Evolutionary conservation across 768 basidiomycete genomes (phyloP).

Genomic region (Lentinula guzmanii): DNA sequence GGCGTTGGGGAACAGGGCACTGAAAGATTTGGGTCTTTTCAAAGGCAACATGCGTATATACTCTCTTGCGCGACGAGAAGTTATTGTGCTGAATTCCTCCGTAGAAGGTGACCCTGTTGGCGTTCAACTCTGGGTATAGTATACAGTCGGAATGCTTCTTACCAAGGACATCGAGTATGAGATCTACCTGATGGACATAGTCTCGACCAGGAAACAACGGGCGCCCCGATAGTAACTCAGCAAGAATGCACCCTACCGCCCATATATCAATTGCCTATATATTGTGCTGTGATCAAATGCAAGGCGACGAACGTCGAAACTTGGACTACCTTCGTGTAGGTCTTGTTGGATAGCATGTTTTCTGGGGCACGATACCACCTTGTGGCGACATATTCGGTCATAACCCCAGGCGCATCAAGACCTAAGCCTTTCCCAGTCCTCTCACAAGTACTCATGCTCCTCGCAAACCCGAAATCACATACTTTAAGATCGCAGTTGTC

Average conservation of each 20-base stretch:
- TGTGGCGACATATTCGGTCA: slow-evolving; percentile 98
- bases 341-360: slow-evolving; percentile 99
- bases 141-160: neutral
- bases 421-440: slow-evolving; percentile 78
- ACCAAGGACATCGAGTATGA: slow-evolving; percentile 95
- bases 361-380: slow-evolving; percentile 99
- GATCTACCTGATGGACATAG: slow-evolving; percentile 92
- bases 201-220: slow-evolving; percentile 96
- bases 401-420: slow-evolving; percentile 37
- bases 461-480: slow-evolving; percentile 90
- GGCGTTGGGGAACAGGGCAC: slow-evolving; percentile 85
- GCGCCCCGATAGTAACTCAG: slow-evolving; percentile 94
- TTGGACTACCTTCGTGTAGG: slow-evolving; percentile 79
- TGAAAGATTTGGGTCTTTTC: slow-evolving; percentile 80
- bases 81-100: slow-evolving; percentile 97
- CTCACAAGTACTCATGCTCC: slow-evolving; percentile 83
- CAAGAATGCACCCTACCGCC: slow-evolving; percentile 85
- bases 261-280: slow-evolving; percentile 80
- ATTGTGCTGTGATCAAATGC: slow-evolving; percentile 3
- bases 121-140: neutral
- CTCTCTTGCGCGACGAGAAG: slow-evolving; percentile 84
- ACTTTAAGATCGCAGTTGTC: slow-evolving; percentile 96
- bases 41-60: slow-evolving; percentile 95
- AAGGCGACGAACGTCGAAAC: neutral
- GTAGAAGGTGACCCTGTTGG: slow-evolving; percentile 69